Percentiles rank a stretch among this genome's conserved stretches.
phyloP scores from a whole-genome alignment of 805 yeast species.

The Ogataea corticis region DNA sequence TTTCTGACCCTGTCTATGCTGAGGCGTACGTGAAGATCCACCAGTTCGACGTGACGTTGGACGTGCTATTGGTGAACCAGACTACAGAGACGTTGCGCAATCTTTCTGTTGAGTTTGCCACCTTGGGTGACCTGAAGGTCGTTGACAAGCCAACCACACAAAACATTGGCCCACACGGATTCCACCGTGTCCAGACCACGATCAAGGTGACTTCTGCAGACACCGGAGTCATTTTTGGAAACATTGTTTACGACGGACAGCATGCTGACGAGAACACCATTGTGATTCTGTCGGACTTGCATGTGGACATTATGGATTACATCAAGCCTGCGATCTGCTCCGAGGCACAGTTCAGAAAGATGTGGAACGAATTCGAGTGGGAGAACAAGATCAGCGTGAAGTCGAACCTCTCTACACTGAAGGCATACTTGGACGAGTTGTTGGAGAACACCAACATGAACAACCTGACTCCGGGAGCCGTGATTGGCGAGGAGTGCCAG shows the following conservation, averaged over 20 bases:
- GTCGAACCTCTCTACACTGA: conserved; percentile 63
- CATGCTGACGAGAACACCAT: conserved; percentile 87
- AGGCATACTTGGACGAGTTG: conserved; percentile 74
- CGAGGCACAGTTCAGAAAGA: conserved; percentile 86
- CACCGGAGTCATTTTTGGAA: conserved; percentile 97
- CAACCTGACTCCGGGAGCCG: conserved; percentile 87
- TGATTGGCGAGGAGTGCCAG: conserved; percentile 85
- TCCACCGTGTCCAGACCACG: conserved; percentile 85
- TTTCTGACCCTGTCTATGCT: conserved; percentile 96
- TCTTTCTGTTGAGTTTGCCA: conserved; percentile 90
- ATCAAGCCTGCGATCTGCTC: conserved; percentile 92
- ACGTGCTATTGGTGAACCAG: conserved; percentile 91
- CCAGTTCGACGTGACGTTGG: conserved; percentile 93
- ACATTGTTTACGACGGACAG: conserved; percentile 93
- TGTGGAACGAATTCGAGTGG: conserved; percentile 99
- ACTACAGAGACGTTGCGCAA: conserved; percentile 89
- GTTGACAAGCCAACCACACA: conserved; percentile 87
- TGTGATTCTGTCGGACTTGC: conserved; percentile 91
- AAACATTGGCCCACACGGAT: conserved; percentile 96
- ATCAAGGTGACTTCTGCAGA: conserved; percentile 96
- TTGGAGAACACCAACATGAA: conserved; percentile 89
- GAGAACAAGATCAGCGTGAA: conserved; percentile 94
- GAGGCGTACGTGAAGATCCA: conserved; percentile 96
- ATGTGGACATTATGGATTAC: conserved; percentile 95
- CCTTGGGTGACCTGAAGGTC: conserved; percentile 93